These are phyloP conservation scores for Aspergillus cejpii DNA, from an alignment of 2,329 filamentous ascomycete species.

Conservation along the genomic window DNA sequence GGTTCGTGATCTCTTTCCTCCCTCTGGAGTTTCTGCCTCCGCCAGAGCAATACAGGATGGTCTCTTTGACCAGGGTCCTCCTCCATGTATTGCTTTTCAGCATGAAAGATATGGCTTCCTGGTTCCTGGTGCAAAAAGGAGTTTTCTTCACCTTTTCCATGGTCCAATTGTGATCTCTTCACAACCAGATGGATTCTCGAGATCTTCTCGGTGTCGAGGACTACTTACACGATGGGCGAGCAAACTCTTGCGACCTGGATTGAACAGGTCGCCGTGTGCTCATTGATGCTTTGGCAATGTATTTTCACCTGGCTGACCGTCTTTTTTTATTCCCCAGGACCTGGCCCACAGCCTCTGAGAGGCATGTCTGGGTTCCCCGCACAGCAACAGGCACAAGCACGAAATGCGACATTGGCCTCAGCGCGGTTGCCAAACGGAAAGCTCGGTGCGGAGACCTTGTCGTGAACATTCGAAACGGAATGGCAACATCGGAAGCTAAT, in stretches of 20 bases:
- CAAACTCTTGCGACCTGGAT: constrained; percentile 3
- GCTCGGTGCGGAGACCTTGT: constrained; percentile 39
- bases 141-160: not conserved
- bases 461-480: not conserved
- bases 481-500: constrained; percentile 20
- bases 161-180: not conserved
- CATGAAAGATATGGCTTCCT: not conserved
- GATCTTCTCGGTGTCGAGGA: not conserved
- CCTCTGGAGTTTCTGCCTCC: constrained; percentile 13
- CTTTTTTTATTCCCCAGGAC: constrained; percentile 31
- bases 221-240: not conserved
- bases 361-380: constrained; percentile 50
- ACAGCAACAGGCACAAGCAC: constrained; percentile 45
- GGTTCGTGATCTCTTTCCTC: constrained; percentile 35
- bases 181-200: constrained; percentile 6
- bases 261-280: constrained; percentile 4
- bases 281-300: not conserved
- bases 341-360: constrained; percentile 47
- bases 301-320: constrained; percentile 11
- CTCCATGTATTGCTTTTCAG: not conserved
- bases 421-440: constrained; percentile 50
- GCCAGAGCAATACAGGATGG: not conserved
- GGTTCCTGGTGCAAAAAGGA: not conserved
- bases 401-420: constrained; percentile 44
- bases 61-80: not conserved